These are phyloP conservation scores for Ophiosphaerella narmari DNA, from an alignment of 2,329 filamentous ascomycete species.

Conservation along the genomic window DNA sequence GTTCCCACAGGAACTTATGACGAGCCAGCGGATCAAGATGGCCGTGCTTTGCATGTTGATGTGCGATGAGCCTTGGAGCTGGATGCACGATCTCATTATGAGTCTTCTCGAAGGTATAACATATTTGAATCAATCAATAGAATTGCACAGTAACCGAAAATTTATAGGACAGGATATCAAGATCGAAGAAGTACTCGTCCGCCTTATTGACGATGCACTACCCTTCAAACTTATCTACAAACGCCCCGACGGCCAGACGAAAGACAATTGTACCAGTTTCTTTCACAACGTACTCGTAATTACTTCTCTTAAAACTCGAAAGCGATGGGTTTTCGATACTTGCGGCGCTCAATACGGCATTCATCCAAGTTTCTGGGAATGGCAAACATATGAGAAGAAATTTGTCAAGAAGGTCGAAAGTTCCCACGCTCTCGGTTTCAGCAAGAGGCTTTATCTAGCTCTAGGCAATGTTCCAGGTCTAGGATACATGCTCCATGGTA, in stretches of 20 bases:
- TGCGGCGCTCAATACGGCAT: conserved; percentile 7
- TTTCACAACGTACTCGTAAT: no score
- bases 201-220: no score
- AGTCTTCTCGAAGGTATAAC: not conserved
- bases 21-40: not conserved
- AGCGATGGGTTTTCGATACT: conserved; percentile 2
- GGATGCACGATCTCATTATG: not conserved
- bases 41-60: not conserved
- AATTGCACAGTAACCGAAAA: no score
- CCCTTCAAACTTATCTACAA: no score
- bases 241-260: no score
- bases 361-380: not conserved
- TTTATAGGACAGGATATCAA: no score
- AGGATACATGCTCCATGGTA: no score
- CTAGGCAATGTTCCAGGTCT: no score
- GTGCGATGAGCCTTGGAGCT: conserved; percentile 3
- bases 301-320: not conserved
- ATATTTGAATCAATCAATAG: not conserved
- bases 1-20: conserved; percentile 2
- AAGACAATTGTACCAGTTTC: no score
- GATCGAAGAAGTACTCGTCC: no score
- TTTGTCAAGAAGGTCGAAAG: not conserved
- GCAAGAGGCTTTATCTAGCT: no score
- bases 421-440: no score
- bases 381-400: not conserved